Percentiles rank a stretch among this genome's conserved stretches.
These are phyloP conservation scores for Cubamyces lactineus DNA, from an alignment of 768 basidiomycete genomes.

Conservation along the genomic window DNA sequence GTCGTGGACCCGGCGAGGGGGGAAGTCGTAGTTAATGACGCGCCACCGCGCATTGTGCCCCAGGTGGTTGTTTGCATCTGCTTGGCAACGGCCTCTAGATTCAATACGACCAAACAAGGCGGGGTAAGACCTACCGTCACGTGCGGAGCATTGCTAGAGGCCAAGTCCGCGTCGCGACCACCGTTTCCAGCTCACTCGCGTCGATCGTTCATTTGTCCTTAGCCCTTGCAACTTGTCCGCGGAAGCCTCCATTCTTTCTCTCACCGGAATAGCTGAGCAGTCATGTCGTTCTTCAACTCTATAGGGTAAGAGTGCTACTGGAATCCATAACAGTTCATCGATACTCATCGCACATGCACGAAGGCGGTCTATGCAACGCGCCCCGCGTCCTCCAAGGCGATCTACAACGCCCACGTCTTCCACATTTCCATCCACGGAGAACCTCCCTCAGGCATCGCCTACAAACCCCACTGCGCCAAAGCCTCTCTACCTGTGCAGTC, in stretches of 20 bases:
- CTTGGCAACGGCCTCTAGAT: constrained; percentile 30
- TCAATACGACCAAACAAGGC: constrained; percentile 29
- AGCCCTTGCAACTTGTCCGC: background rate
- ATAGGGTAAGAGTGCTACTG: constrained; percentile 59
- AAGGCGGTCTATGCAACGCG: constrained; percentile 78
- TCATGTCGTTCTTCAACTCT: constrained; percentile 85
- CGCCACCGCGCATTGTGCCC: constrained; percentile 21
- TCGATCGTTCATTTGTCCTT: background rate
- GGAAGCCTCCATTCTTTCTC: background rate
- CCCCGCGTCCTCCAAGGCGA: constrained; percentile 69
- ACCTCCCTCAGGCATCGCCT: constrained; percentile 43
- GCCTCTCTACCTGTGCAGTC: constrained; percentile 88
- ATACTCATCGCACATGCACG: constrained; percentile 18
- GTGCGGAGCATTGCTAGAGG: constrained; percentile 13
- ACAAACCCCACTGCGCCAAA: constrained; percentile 50
- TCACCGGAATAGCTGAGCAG: background rate
- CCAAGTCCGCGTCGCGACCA: constrained; percentile 17
- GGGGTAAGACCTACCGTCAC: constrained; percentile 14
- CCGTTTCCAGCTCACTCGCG: constrained; percentile 7
- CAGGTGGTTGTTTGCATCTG: constrained; percentile 28
- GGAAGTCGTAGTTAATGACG: constrained; percentile 17
- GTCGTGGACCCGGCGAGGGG: constrained; percentile 24
- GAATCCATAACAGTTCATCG: constrained; percentile 1
- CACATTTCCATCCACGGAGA: constrained; percentile 52
- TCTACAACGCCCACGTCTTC: constrained; percentile 77